Evolutionary conservation across 768 basidiomycete species (phyloP).

Genomic region (Lactarius sanguifluus): DNA sequence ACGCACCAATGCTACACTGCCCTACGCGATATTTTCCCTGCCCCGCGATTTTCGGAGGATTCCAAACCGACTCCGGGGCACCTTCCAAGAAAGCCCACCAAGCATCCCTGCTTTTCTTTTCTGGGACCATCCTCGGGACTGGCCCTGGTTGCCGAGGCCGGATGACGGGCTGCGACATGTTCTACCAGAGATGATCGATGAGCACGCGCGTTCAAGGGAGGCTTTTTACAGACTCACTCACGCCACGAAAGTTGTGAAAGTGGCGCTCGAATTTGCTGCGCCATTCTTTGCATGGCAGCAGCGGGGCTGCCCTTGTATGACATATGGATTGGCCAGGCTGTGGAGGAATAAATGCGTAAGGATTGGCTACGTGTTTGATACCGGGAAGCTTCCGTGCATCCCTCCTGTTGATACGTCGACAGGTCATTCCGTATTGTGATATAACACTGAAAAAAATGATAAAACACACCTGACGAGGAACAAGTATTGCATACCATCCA

Average conservation of each 20-base stretch:
- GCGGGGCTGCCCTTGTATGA: slow-evolving; percentile 34
- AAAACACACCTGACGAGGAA: slow-evolving; percentile 70
- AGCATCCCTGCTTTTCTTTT: slow-evolving; percentile 66
- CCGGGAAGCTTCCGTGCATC: slow-evolving; percentile 67
- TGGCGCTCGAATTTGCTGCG: slow-evolving; percentile 52
- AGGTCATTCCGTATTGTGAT: neutral
- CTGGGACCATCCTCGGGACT: slow-evolving; percentile 52
- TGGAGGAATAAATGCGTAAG: slow-evolving; percentile 49
- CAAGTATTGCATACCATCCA: slow-evolving; percentile 76
- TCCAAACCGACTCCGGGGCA: slow-evolving; percentile 67
- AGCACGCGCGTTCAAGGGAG: neutral
- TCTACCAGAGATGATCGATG: slow-evolving; percentile 43
- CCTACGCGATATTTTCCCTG: slow-evolving; percentile 29
- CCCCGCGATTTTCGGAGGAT: slow-evolving; percentile 46
- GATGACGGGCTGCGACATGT: slow-evolving; percentile 61
- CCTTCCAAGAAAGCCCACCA: slow-evolving; percentile 84
- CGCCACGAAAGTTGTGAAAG: slow-evolving; percentile 68
- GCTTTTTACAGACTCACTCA: slow-evolving; percentile 40
- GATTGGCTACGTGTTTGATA: slow-evolving; percentile 64
- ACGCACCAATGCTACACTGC: slow-evolving; percentile 6
- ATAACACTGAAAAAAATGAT: slow-evolving; percentile 13
- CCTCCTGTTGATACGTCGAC: slow-evolving; percentile 47
- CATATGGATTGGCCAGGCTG: slow-evolving; percentile 23
- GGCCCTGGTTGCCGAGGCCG: slow-evolving; percentile 41
- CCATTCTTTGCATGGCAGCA: slow-evolving; percentile 70